Percentiles rank a stretch among this genome's conserved stretches.
These are phyloP conservation scores for Pseudocercospora vitis DNA, from an alignment of 2,329 filamentous ascomycete species.

Conservation along the genomic window DNA sequence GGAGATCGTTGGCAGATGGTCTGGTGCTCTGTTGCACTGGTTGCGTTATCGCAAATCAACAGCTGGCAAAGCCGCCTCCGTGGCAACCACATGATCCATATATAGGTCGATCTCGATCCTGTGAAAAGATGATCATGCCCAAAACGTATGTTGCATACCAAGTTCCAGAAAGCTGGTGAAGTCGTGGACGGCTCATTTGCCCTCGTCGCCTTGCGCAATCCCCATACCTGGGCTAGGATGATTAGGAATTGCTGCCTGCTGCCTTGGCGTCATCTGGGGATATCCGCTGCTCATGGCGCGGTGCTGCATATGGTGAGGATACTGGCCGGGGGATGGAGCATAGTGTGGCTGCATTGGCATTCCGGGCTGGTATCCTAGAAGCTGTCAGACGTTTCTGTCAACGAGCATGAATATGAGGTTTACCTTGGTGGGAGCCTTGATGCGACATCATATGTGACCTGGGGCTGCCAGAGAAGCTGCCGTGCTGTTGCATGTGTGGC, in stretches of 20 bases:
- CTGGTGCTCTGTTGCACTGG: background rate
- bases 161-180: too few species aligned
- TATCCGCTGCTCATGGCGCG: slow-evolving; percentile 35
- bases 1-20: background rate
- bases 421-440: slow-evolving; percentile 82
- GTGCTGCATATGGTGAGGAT: slow-evolving; percentile 33
- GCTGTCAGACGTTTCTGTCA: background rate
- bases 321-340: slow-evolving; percentile 26
- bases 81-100: background rate
- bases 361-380: slow-evolving; percentile 50
- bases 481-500: slow-evolving; percentile 36
- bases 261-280: slow-evolving; percentile 39
- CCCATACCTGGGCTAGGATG: slow-evolving; percentile 35
- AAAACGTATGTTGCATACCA: background rate
- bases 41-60: background rate
- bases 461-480: slow-evolving; percentile 74
- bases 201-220: slow-evolving; percentile 32
- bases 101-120: slow-evolving; percentile 5
- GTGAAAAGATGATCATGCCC: background rate
- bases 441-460: slow-evolving; percentile 89
- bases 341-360: slow-evolving; percentile 27
- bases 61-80: background rate
- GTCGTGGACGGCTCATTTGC: slow-evolving; percentile 35
- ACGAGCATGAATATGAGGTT: background rate
- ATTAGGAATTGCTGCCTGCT: slow-evolving; percentile 35